Percentiles rank a stretch among this genome's conserved stretches.
Evolutionary conservation across 2,329 filamentous ascomycete genomes (phyloP).

Genomic region (Curvularia spicifera): DNA sequence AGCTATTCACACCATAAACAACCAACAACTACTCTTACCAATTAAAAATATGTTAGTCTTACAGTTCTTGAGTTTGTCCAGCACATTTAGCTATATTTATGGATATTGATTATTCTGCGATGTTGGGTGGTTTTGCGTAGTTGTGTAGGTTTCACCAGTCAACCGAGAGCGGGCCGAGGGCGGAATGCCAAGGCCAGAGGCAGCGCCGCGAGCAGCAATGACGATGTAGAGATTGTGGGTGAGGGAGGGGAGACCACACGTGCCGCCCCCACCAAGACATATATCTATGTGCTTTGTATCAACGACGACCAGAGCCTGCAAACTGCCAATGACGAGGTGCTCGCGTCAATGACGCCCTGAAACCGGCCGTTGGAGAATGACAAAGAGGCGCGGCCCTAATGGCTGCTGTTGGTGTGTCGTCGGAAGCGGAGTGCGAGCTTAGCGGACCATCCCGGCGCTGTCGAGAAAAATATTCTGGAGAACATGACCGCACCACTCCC

Average conservation of each 20-base stretch:
- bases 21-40: too few relatives aligned
- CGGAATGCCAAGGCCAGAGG: conserved; percentile 1
- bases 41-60: too few relatives aligned
- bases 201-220: background rate
- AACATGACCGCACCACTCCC: conserved; percentile 13
- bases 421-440: conserved; percentile 24
- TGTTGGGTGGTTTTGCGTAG: too few relatives aligned
- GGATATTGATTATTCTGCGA: too few relatives aligned
- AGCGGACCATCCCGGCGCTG: conserved; percentile 31
- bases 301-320: background rate
- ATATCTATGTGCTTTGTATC: background rate
- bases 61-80: too few relatives aligned
- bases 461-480: conserved; percentile 40
- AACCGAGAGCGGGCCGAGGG: background rate
- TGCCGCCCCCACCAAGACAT: background rate
- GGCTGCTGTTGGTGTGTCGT: conserved; percentile 12
- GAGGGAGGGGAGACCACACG: background rate
- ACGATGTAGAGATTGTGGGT: background rate
- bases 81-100: too few relatives aligned
- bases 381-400: conserved; percentile 10
- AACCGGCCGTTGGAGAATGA: background rate
- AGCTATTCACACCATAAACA: too few relatives aligned
- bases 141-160: too few relatives aligned
- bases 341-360: background rate
- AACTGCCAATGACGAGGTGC: background rate